These are phyloP conservation scores for Macrolepiota albuminosa DNA, from an alignment of 768 basidiomycete species.

Conservation along the genomic window DNA sequence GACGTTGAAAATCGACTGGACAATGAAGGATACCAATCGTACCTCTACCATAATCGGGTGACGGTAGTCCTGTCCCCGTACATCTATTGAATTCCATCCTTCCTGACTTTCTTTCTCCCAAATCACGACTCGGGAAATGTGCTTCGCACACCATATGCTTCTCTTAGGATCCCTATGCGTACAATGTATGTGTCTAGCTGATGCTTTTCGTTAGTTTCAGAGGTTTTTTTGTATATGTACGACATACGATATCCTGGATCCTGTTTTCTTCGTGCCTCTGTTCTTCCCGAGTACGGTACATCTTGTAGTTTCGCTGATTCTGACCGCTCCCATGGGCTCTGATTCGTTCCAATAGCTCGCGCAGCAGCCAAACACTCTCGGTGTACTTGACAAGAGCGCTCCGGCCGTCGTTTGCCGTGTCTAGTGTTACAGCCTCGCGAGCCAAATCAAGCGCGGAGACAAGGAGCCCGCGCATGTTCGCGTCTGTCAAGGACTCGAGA, in stretches of 20 bases:
- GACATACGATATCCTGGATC: constrained; percentile 11
- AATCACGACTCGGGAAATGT: background rate
- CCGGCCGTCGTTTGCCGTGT: background rate
- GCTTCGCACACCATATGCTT: background rate
- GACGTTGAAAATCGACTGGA: background rate
- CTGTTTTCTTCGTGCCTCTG: constrained; percentile 5
- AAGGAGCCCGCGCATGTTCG: constrained; percentile 2
- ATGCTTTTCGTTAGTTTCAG: background rate
- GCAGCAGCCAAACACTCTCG: constrained; percentile 11
- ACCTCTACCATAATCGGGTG: background rate
- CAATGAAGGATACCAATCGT: background rate
- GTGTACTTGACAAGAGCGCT: constrained; percentile 6
- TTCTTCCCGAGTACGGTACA: background rate
- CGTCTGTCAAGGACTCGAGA: background rate
- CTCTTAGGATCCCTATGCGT: constrained; percentile 7
- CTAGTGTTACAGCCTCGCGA: constrained; percentile 9
- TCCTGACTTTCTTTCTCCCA: background rate
- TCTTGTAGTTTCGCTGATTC: background rate
- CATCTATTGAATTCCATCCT: background rate
- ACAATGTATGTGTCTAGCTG: constrained; percentile 11
- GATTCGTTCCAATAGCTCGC: constrained; percentile 8
- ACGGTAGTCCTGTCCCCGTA: background rate
- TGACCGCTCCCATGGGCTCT: background rate
- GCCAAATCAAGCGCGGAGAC: constrained; percentile 7
- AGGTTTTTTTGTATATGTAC: background rate